These are phyloP conservation scores for Helicocarpus griseus DNA, from an alignment of 2,329 filamentous ascomycete species.

Conservation along the genomic window DNA sequence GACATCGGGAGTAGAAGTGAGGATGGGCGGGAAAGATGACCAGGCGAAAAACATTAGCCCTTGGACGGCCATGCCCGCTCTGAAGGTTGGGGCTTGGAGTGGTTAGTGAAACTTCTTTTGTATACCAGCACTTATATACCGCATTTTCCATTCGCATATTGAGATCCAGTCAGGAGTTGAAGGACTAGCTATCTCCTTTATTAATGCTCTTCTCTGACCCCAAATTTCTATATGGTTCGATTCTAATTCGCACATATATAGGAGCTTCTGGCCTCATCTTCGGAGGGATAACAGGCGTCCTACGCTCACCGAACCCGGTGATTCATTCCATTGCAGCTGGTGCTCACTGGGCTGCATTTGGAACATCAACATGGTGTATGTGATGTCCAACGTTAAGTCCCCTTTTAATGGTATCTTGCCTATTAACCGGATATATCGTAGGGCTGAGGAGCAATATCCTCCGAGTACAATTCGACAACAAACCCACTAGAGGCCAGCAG, in stretches of 20 bases:
- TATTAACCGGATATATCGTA: conserved; percentile 15
- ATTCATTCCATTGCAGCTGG: conserved; percentile 65
- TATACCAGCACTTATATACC: too few species aligned
- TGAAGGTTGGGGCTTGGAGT: conserved; percentile 50
- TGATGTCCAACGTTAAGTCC: conserved; percentile 11
- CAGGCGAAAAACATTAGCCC: conserved; percentile 5
- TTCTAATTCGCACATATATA: conserved; percentile 19
- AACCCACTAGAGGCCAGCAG: conserved; percentile 49
- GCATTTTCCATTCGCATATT: too few species aligned
- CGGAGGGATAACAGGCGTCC: conserved; percentile 61
- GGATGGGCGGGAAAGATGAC: conserved; percentile 19
- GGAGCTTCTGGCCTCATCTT: conserved; percentile 53
- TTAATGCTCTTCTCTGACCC: not conserved
- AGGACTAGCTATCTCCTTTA: not conserved
- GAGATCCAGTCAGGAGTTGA: too few species aligned
- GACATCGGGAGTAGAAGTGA: not conserved
- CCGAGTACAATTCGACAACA: conserved; percentile 41
- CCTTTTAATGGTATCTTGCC: not conserved
- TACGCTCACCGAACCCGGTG: conserved; percentile 55
- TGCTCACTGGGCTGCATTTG: conserved; percentile 71
- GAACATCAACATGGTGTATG: conserved; percentile 66
- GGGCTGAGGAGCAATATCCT: conserved; percentile 34
- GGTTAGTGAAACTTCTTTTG: conserved; percentile 36
- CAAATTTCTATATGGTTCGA: not conserved
- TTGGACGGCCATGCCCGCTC: conserved; percentile 27